Base-by-base conservation (phyloP, 768 basidiomycete species). In the Pisolithus tinctorius region DNA sequence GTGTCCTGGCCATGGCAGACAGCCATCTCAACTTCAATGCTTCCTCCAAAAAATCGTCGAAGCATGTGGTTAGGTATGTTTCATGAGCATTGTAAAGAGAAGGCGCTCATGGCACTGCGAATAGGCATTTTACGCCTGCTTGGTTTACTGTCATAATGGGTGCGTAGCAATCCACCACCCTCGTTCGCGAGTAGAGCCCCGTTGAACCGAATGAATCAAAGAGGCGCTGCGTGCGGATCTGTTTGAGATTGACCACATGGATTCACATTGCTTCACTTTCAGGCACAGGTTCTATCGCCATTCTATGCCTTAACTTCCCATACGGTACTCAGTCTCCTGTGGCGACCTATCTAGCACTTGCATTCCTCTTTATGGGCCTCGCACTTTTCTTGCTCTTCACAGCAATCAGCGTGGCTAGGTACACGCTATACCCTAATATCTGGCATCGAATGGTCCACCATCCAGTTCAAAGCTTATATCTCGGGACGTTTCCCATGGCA, bases 361-460 rank as follows among this genome's bases (percentile, higher is more conserved):
- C 72, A 4, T 71, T 86, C 58, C 84, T 84, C 67, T 73, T 82
- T 62, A 63, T 86, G 52, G 81, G 84, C 60, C 68, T 83, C 34
- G 55, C 60, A 2, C 69, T 86, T 7, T 86, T 84, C 63, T 51
- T 74, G 20, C 26, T 76, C 23, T 79, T 85, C 63, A 70, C 65
- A 17, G 58, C 55, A 6, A 62, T 79, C 27, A 75, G 75, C 29
- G 49, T 71, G 5, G 67, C 71, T 4, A 78, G 83, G 48, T 86
- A 84, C 62, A 65, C 68, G 45, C 53, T 76, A 30, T 81, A 77
- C 53, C 82, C 81, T 0, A 71, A 72, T 31, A 71, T 79, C 45
- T 79, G 77, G 74, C 38, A 17, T 20, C 60, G 65, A n/a, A 76
- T 82, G 69, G 51, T 81, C 26, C 68, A 60, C 17, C 74, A 81